Conservation (phyloP, 495 filamentous ascomycete genomes). For the Penicillium pancosmium region DNA sequence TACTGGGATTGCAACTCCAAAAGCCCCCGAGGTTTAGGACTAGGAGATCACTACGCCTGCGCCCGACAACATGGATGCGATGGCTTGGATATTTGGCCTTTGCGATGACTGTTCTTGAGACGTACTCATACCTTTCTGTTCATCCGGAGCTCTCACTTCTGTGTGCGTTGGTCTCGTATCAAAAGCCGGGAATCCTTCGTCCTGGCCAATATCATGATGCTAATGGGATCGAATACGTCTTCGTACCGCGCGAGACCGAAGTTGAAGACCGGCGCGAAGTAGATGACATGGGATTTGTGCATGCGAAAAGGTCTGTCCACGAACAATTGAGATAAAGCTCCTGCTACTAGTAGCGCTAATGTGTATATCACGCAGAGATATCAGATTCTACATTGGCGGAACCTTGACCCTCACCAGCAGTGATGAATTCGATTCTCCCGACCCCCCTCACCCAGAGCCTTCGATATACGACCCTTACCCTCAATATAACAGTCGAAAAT, state of each 20-base stretch:
- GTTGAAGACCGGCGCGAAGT: constrained; percentile 16
- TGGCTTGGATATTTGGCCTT: constrained; percentile 14
- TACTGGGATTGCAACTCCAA: constrained; percentile 9
- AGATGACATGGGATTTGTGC: constrained; percentile 22
- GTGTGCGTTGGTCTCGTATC: not conserved
- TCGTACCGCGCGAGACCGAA: constrained; percentile 1
- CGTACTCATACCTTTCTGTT: constrained; percentile 5
- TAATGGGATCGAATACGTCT: not conserved
- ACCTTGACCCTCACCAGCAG: constrained; percentile 31
- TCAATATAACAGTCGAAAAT: constrained; percentile 48
- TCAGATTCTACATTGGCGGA: constrained; percentile 31
- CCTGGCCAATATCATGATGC: constrained; percentile 25
- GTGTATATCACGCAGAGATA: constrained; percentile 14
- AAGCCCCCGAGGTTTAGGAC: constrained; percentile 6
- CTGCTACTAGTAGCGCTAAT: not conserved
- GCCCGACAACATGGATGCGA: constrained; percentile 17
- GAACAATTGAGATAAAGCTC: not conserved
- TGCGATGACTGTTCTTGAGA: constrained; percentile 14
- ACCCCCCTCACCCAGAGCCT: constrained; percentile 23
- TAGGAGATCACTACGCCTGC: constrained; percentile 1
- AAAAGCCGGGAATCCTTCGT: constrained; percentile 14
- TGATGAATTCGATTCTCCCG: not conserved
- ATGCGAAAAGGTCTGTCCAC: constrained; percentile 21
- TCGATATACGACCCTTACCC: constrained; percentile 55
- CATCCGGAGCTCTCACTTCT: constrained; percentile 11